phyloP scores from a whole-genome alignment of 345 rosid genomes.

The Populus deltoides region DNA sequence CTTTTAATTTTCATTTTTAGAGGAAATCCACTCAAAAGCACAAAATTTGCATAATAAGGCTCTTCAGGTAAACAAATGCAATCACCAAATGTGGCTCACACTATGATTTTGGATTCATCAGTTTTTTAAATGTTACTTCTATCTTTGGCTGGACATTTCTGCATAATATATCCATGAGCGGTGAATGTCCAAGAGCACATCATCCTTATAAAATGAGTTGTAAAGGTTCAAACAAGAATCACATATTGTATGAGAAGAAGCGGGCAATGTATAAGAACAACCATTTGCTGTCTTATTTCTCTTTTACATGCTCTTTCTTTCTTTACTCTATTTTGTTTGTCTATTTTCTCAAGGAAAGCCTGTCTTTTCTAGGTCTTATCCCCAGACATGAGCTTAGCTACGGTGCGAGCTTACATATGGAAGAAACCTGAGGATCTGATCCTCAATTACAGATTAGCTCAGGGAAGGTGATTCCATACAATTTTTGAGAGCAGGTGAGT shows the following conservation, averaged over 20 bases:
- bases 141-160: not conserved
- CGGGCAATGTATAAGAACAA: not conserved
- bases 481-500: constrained; percentile 35
- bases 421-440: constrained; percentile 94
- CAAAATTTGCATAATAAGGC: not conserved
- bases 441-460: constrained; percentile 77
- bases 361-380: constrained; percentile 64
- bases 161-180: not conserved
- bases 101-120: not conserved
- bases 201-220: not conserved
- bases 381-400: constrained; percentile 97
- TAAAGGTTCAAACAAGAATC: not conserved
- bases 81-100: not conserved
- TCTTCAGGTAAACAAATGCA: not conserved
- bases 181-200: not conserved
- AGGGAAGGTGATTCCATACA: constrained; percentile 57
- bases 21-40: not conserved
- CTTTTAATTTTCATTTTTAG: constrained; percentile 21
- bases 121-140: not conserved
- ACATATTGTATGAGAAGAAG: not conserved
- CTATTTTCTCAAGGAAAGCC: not conserved
- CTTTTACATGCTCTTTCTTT: not conserved
- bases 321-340: not conserved
- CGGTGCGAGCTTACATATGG: constrained; percentile 89
- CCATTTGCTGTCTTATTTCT: not conserved